phyloP scores from a whole-genome alignment of 164 flowering plant genomes.

The Houttuynia cordata region DNA sequence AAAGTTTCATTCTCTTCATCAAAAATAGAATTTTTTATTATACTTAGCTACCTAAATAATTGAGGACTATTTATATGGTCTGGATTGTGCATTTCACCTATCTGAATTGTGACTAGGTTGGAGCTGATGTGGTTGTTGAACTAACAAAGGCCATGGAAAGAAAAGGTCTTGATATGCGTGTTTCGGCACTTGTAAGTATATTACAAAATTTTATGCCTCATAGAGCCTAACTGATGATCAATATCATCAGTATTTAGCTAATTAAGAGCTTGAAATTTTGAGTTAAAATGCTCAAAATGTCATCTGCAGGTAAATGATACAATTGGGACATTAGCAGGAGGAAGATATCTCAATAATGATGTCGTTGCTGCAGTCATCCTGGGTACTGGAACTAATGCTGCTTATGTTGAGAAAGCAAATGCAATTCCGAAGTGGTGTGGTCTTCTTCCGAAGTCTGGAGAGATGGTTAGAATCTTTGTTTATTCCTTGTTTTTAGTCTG shows the following conservation, averaged over 20 bases:
- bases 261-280: background rate
- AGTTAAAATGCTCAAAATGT: background rate
- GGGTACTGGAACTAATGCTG: conserved; percentile 42
- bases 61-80: background rate
- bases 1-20: too few species aligned
- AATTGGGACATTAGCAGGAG: conserved; percentile 45
- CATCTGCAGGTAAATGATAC: conserved; percentile 41
- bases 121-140: conserved; percentile 19
- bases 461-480: conserved; percentile 22
- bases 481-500: background rate
- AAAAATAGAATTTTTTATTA: too few species aligned
- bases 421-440: conserved; percentile 20
- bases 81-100: background rate
- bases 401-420: conserved; percentile 33
- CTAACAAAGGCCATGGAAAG: conserved; percentile 34
- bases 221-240: background rate
- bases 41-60: too few species aligned
- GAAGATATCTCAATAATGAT: conserved; percentile 32
- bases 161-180: conserved; percentile 31
- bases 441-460: conserved; percentile 20
- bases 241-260: too few species aligned
- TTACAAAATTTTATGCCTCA: background rate
- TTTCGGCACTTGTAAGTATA: conserved; percentile 23
- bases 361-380: conserved; percentile 39
- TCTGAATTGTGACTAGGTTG: conserved; percentile 18